A percentile compares a stretch with the other conserved stretches of the same genome.
These are phyloP conservation scores for Crithidia bombi DNA, from an alignment of 208 protist species.

Conservation along the genomic window DNA sequence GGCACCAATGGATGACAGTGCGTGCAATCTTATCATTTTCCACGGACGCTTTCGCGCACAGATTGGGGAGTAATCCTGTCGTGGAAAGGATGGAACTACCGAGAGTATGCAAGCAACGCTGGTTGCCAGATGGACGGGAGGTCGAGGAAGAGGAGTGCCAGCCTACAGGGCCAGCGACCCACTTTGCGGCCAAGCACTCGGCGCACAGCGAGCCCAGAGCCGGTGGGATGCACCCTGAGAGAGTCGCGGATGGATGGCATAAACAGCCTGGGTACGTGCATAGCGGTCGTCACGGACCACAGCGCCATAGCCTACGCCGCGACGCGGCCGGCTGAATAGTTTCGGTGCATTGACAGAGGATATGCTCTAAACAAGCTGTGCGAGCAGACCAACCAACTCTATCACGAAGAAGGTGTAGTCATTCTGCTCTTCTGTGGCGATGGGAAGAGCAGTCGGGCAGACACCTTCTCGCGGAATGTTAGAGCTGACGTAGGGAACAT, in stretches of 20 bases:
- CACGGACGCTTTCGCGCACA: not conserved
- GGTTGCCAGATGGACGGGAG: not conserved
- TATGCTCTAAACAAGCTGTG: not conserved
- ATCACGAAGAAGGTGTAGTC: constrained; percentile 2
- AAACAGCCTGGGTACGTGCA: not conserved
- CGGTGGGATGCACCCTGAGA: not conserved
- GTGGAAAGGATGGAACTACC: not conserved
- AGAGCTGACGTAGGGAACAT: not conserved
- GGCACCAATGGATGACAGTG: not conserved
- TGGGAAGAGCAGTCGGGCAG: not conserved
- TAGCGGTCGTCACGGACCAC: not conserved
- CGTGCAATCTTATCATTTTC: not conserved
- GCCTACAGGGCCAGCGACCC: not conserved
- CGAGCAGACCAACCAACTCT: not conserved
- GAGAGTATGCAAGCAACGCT: not conserved
- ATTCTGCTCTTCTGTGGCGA: not conserved
- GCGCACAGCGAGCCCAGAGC: not conserved
- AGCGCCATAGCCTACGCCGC: not conserved
- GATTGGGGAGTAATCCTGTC: not conserved
- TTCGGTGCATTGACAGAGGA: not conserved
- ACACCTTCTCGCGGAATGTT: constrained; percentile 3
- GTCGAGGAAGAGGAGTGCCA: not conserved
- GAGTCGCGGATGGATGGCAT: not conserved
- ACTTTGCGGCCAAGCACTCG: not conserved
- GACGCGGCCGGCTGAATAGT: not conserved